A percentile compares a stretch with the other conserved stretches of the same genome.
Evolutionary conservation across 1,284 basidiomycete genomes (phyloP).

Genomic region (Ganoderma lucidum): DNA sequence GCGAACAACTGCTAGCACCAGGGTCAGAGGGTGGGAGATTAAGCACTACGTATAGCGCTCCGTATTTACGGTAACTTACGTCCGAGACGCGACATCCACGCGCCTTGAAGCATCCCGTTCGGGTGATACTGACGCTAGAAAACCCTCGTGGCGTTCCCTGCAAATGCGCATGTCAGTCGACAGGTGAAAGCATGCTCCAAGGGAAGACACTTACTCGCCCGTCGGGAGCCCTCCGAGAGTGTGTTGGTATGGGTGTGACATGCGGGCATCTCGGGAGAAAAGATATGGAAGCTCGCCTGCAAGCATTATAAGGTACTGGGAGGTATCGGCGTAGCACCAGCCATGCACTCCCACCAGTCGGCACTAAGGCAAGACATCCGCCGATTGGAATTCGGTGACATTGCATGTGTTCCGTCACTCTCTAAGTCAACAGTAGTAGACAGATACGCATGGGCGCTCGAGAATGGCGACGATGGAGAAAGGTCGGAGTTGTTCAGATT

Average conservation of each 20-base stretch:
- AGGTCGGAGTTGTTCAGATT: no score
- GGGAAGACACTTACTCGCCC: not conserved
- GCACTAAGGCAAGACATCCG: not conserved
- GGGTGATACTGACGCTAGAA: not conserved
- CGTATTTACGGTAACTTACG: not conserved
- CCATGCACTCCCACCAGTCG: no score
- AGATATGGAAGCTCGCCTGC: not conserved
- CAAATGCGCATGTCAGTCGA: not conserved
- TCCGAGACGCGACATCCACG: not conserved
- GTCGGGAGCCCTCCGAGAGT: no score
- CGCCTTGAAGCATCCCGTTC: not conserved
- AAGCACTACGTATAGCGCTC: not conserved
- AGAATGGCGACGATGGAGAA: conserved; percentile 60
- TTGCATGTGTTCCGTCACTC: not conserved
- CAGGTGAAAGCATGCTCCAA: not conserved
- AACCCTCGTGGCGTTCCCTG: not conserved
- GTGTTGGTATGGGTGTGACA: no score
- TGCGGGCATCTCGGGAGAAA: not conserved
- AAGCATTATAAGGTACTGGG: not conserved
- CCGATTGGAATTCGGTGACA: not conserved
- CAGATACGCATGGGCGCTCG: conserved; percentile 52
- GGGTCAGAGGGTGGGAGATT: not conserved
- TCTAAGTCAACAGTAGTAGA: not conserved
- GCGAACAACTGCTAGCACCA: not conserved
- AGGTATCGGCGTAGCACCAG: not conserved